Conservation (phyloP, 2,329 filamentous ascomycete genomes). For the Aschersonia sp. region DNA sequence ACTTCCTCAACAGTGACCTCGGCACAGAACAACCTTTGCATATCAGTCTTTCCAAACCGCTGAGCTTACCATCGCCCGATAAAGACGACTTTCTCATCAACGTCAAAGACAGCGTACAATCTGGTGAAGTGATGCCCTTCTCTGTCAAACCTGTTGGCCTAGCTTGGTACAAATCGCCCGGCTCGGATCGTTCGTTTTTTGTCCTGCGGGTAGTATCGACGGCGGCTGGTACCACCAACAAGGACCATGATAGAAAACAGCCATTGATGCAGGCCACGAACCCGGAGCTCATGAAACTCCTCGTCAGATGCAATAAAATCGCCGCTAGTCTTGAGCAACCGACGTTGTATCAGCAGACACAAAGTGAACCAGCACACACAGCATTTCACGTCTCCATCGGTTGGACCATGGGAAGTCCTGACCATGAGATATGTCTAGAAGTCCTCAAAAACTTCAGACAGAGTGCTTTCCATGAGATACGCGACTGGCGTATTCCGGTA, state of each 20-base stretch:
- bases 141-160: conserved; percentile 22
- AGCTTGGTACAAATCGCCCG: conserved; percentile 36
- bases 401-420: conserved; percentile 55
- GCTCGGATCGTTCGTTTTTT: conserved; percentile 67
- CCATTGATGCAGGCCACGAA: conserved; percentile 15
- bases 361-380: conserved; percentile 10
- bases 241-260: conserved; percentile 9
- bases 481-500: conserved; percentile 35
- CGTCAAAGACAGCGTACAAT: conserved; percentile 28
- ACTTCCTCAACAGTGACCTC: conserved; percentile 64
- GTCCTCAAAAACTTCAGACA: conserved; percentile 12
- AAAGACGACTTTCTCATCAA: conserved; percentile 52
- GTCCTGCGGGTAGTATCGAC: conserved; percentile 48
- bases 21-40: conserved; percentile 70
- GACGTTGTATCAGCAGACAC: conserved; percentile 44
- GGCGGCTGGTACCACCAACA: conserved; percentile 2
- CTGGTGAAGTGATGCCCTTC: conserved; percentile 17
- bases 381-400: conserved; percentile 83
- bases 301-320: conserved; percentile 52
- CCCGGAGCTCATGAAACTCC: conserved; percentile 44
- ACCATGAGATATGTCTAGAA: conserved; percentile 17
- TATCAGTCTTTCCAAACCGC: conserved; percentile 74
- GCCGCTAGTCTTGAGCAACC: conserved; percentile 50
- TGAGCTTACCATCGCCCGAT: conserved; percentile 59
- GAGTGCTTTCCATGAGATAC: conserved; percentile 15